Evolutionary conservation across 2,329 filamentous ascomycete genomes (phyloP).

Genomic region (Trichoderma sp.): DNA sequence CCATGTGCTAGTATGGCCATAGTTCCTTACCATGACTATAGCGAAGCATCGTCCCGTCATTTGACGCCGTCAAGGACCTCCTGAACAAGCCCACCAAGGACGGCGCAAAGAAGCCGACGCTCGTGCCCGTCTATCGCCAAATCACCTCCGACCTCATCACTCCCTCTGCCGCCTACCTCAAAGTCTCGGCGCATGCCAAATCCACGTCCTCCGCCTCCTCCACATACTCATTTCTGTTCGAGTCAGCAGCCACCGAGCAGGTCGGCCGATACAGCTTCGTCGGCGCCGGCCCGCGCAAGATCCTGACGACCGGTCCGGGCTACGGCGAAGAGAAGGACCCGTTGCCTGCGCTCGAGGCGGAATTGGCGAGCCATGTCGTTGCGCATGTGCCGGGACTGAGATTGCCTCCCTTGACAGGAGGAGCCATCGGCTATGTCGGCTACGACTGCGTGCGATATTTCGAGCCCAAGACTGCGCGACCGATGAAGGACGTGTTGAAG

Average conservation of each 20-base stretch:
- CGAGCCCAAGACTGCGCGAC: conserved; percentile 90
- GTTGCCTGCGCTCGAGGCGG: conserved; percentile 76
- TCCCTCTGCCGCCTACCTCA: conserved; percentile 92
- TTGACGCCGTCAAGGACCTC: conserved; percentile 49
- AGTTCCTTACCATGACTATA: conserved; percentile 37
- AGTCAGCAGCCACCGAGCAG: conserved; percentile 90
- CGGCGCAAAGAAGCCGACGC: conserved; percentile 55
- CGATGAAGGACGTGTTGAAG: conserved; percentile 82
- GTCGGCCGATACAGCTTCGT: conserved; percentile 96
- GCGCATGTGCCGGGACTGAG: conserved; percentile 79
- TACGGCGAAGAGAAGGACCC: conserved; percentile 85
- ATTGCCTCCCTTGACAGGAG: conserved; percentile 84
- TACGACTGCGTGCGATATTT: conserved; percentile 99
- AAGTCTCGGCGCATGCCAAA: conserved; percentile 71
- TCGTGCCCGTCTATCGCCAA: conserved; percentile 79
- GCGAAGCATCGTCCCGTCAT: conserved; percentile 44
- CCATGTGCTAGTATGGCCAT: conserved; percentile 14
- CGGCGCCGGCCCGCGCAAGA: conserved; percentile 75
- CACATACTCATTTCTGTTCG: conserved; percentile 89
- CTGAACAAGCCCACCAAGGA: conserved; percentile 42
- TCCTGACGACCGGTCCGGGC: conserved; percentile 83
- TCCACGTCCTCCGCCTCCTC: conserved; percentile 49
- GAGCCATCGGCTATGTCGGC: conserved; percentile 93
- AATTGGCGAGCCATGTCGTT: conserved; percentile 77
- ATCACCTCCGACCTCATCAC: conserved; percentile 92